phyloP scores from a whole-genome alignment of 192 early-diverging fungal genomes.

The Umbelopsis vinacea region DNA sequence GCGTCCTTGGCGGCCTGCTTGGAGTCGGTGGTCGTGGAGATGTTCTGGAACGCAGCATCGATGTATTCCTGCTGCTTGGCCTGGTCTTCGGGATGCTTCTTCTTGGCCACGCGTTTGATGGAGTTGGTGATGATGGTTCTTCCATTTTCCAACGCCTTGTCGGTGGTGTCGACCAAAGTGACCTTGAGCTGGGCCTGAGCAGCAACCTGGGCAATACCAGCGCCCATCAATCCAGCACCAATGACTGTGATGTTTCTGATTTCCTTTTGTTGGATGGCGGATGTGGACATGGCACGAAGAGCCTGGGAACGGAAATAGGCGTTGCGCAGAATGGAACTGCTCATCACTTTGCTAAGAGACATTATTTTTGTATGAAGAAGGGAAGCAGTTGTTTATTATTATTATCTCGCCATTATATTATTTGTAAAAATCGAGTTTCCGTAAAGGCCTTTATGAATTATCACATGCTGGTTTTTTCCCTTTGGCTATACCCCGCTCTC shows the following conservation, averaged over 20 bases:
- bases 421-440: too few relatives aligned
- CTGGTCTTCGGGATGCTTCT: slow-evolving; percentile 80
- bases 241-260: slow-evolving; percentile 81
- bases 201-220: slow-evolving; percentile 88
- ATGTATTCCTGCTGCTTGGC: slow-evolving; percentile 66
- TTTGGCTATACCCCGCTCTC: too few relatives aligned
- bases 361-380: not conserved
- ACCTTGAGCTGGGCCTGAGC: slow-evolving; percentile 81
- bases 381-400: too few relatives aligned
- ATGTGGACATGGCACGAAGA: slow-evolving; percentile 38
- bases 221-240: slow-evolving; percentile 88
- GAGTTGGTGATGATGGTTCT: slow-evolving; percentile 84
- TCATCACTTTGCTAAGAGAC: slow-evolving; percentile 4
- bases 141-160: slow-evolving; percentile 77
- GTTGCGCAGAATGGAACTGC: not conserved
- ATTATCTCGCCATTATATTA: too few relatives aligned
- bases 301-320: not conserved
- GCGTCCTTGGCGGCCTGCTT: slow-evolving; percentile 61
- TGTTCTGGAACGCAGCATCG: slow-evolving; percentile 68
- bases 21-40: slow-evolving; percentile 70
- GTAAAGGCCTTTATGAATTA: not conserved
- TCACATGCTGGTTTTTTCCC: not conserved
- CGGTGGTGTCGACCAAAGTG: slow-evolving; percentile 83
- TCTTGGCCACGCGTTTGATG: slow-evolving; percentile 86
- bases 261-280: slow-evolving; percentile 37